These are phyloP conservation scores for Phytophthora meadii DNA, from an alignment of 352 stramenopile species.

Conservation along the genomic window DNA sequence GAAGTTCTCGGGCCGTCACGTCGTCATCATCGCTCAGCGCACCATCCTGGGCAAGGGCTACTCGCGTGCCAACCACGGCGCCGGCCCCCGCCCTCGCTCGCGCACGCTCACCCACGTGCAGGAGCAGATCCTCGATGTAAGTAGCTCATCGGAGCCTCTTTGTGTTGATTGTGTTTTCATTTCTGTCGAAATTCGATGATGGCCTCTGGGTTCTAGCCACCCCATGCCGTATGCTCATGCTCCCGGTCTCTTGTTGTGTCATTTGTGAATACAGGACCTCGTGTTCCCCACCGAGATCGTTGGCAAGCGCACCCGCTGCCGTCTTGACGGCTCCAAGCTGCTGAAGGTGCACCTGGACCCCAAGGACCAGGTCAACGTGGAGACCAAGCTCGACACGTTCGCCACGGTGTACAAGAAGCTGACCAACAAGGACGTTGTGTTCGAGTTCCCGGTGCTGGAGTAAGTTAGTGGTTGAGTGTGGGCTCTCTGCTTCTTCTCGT, in stretches of 20 bases:
- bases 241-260: slow-evolving; percentile 25
- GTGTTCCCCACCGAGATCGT: slow-evolving; percentile 99
- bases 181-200: slow-evolving; percentile 76
- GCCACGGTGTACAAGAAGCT: slow-evolving; percentile 99
- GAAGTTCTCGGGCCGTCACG: slow-evolving; percentile 99
- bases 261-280: slow-evolving; percentile 88
- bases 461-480: slow-evolving; percentile 60
- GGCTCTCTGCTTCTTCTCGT: slow-evolving; percentile 12
- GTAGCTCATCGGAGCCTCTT: slow-evolving; percentile 33
- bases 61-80: slow-evolving; percentile 94
- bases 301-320: slow-evolving; percentile 98
- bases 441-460: slow-evolving; percentile 95
- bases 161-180: slow-evolving; percentile 8
- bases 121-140: slow-evolving; percentile 98
- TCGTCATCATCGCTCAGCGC: slow-evolving; percentile 99
- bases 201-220: slow-evolving; percentile 90
- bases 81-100: slow-evolving; percentile 94
- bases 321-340: slow-evolving; percentile 97
- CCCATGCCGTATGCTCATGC: slow-evolving; percentile 90
- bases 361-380: slow-evolving; percentile 99
- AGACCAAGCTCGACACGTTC: slow-evolving; percentile 99
- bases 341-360: slow-evolving; percentile 99
- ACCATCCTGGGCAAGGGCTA: slow-evolving; percentile 99
- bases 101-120: slow-evolving; percentile 99
- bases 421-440: slow-evolving; percentile 99